Evolutionary conservation across 1,284 basidiomycete genomes (phyloP).

Genomic region (Sutorius eximius): DNA sequence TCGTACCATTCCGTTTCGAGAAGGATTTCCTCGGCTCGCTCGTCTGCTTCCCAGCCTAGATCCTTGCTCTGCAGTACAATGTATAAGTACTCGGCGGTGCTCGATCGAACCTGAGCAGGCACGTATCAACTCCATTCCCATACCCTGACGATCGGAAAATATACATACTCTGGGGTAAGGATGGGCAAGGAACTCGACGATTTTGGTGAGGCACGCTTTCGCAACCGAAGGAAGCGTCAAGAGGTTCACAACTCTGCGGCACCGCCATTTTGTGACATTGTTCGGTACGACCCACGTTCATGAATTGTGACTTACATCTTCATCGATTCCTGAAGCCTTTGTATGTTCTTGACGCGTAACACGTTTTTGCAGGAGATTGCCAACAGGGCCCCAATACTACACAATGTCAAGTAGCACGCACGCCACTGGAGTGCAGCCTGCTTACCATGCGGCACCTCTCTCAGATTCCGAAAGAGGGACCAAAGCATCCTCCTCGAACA

Average conservation of each 20-base stretch:
- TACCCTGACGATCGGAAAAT: conserved; percentile 13
- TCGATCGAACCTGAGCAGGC: conserved; percentile 62
- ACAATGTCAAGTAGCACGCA: conserved; percentile 26
- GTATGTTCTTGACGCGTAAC: conserved; percentile 71
- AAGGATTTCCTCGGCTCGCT: conserved; percentile 68
- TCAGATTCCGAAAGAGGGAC: conserved; percentile 44
- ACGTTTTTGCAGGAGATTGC: conserved; percentile 59
- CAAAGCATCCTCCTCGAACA: conserved; percentile 68
- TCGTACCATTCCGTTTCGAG: conserved; percentile 80
- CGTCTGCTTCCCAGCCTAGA: conserved; percentile 61
- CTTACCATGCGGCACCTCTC: conserved; percentile 52
- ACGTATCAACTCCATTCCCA: conserved; percentile 3
- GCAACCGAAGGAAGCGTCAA: conserved; percentile 50
- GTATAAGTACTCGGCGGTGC: conserved; percentile 82
- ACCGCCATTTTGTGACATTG: conserved; percentile 15
- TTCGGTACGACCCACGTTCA: conserved; percentile 16
- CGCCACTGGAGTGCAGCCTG: conserved; percentile 24
- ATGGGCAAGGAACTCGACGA: conserved; percentile 70
- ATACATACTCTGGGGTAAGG: conserved; percentile 71
- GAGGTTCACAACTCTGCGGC: conserved; percentile 59
- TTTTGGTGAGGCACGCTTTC: conserved; percentile 43
- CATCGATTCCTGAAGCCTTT: conserved; percentile 76
- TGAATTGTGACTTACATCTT: conserved; percentile 60
- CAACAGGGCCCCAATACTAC: conserved; percentile 46
- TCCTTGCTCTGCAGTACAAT: conserved; percentile 69